These are phyloP conservation scores for Ophiostoma sp. DNA, from an alignment of 2,329 filamentous ascomycete species.

Conservation along the genomic window DNA sequence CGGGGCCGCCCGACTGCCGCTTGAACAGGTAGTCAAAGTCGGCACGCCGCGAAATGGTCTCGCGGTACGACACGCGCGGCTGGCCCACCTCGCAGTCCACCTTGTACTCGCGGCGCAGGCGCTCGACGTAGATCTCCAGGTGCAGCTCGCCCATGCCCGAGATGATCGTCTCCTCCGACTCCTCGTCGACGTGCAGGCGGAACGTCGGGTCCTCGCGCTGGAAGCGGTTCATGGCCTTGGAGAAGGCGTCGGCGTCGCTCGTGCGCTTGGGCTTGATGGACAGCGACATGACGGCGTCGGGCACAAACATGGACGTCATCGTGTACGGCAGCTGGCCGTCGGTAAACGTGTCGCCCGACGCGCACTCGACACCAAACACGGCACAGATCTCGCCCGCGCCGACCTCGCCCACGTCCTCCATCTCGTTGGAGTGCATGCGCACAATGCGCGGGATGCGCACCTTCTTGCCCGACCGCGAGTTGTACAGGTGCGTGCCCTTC, in stretches of 20 bases:
- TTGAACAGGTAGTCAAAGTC: constrained; percentile 91
- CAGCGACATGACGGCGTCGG: constrained; percentile 94
- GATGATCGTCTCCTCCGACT: constrained; percentile 95
- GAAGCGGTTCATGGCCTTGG: constrained; percentile 97
- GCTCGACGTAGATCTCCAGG: constrained; percentile 94
- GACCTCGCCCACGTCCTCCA: constrained; percentile 92
- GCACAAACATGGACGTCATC: constrained; percentile 98
- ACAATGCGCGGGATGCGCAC: constrained; percentile 96
- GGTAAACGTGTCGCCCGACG: constrained; percentile 96
- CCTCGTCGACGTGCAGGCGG: constrained; percentile 83
- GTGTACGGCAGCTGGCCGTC: constrained; percentile 87
- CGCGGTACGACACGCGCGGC: constrained; percentile 93
- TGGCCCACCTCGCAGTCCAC: constrained; percentile 94
- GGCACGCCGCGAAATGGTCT: constrained; percentile 75
- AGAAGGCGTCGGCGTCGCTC: constrained; percentile 90
- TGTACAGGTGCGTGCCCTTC: constrained; percentile 88
- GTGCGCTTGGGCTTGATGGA: constrained; percentile 94
- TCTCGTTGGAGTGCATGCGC: constrained; percentile 98
- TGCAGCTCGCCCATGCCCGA: constrained; percentile 98
- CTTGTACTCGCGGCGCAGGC: constrained; percentile 92
- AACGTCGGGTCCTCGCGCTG: constrained; percentile 98
- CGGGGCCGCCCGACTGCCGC: constrained; percentile 92
- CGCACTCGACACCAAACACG: constrained; percentile 96
- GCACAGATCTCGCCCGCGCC: constrained; percentile 97
- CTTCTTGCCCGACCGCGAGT: constrained; percentile 90